These are phyloP conservation scores for Ascochyta lentis DNA, from an alignment of 2,329 filamentous ascomycete genomes.

Conservation along the genomic window DNA sequence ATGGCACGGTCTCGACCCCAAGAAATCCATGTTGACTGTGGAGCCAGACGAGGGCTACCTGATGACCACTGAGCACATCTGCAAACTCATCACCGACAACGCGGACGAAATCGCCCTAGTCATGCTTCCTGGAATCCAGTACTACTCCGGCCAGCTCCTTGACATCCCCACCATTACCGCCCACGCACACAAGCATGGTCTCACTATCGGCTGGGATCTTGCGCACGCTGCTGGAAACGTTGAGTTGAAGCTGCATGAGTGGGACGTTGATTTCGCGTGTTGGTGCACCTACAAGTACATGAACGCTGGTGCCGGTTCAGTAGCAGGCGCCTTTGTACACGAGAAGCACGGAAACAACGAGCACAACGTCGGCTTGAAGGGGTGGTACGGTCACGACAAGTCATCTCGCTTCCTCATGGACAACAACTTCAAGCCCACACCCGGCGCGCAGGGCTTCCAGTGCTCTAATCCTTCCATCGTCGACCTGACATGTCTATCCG, in stretches of 20 bases:
- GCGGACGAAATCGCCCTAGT: constrained; percentile 75
- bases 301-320: constrained; percentile 81
- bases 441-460: constrained; percentile 81
- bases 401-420: constrained; percentile 81
- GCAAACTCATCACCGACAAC: constrained; percentile 75
- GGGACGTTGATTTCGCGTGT: constrained; percentile 87
- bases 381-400: constrained; percentile 89
- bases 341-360: constrained; percentile 69
- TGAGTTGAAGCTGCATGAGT: constrained; percentile 78
- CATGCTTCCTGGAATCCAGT: constrained; percentile 85
- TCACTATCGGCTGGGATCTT: constrained; percentile 84
- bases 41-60: constrained; percentile 67
- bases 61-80: constrained; percentile 72
- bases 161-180: constrained; percentile 81
- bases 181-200: constrained; percentile 72
- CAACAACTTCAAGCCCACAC: constrained; percentile 77
- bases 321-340: constrained; percentile 82
- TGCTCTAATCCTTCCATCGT: constrained; percentile 82
- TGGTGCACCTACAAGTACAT: constrained; percentile 98
- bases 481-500: constrained; percentile 77
- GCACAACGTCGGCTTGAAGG: constrained; percentile 72
- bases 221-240: constrained; percentile 88
- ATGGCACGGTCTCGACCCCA: constrained; percentile 70
- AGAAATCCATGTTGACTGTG: constrained; percentile 73
- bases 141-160: constrained; percentile 87